Evolutionary conservation across 257 asterid species (phyloP).

Genomic region (Fraxinus americana): DNA sequence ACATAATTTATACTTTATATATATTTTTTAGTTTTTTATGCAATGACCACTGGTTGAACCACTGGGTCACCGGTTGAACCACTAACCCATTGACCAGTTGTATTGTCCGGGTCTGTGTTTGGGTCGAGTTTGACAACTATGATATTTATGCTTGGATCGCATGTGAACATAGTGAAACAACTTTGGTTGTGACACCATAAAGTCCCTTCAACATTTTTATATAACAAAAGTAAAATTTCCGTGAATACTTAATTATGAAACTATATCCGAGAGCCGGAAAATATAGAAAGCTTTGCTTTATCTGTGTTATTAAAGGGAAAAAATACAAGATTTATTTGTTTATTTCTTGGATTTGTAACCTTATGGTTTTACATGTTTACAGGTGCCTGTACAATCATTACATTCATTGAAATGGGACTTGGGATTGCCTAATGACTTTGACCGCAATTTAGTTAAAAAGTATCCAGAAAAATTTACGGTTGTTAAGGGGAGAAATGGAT

Average conservation of each 20-base stretch:
- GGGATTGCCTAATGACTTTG: conserved; percentile 85
- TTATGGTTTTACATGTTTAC: conserved; percentile 27
- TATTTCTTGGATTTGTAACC: neutral
- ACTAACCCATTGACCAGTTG: too few relatives aligned
- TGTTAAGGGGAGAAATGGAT: conserved; percentile 64
- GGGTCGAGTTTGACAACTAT: too few relatives aligned
- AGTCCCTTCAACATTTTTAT: neutral
- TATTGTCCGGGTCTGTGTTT: too few relatives aligned
- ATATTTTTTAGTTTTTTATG: too few relatives aligned
- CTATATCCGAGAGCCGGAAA: neutral
- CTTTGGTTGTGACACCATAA: neutral
- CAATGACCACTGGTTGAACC: too few relatives aligned
- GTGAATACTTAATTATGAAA: neutral
- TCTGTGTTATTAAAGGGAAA: neutral
- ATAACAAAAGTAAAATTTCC: neutral
- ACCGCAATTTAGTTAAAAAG: conserved; percentile 51
- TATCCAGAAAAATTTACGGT: conserved; percentile 65
- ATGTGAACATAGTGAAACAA: neutral
- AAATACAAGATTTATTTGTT: neutral
- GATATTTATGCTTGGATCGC: neutral
- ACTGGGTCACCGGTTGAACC: too few relatives aligned
- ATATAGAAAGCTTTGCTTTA: too few relatives aligned
- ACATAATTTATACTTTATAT: too few relatives aligned
- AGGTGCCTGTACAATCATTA: conserved; percentile 72
- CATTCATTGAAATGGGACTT: conserved; percentile 91